Base-by-base conservation (phyloP, 495 filamentous ascomycete genomes). In the Patellaria atrata region DNA sequence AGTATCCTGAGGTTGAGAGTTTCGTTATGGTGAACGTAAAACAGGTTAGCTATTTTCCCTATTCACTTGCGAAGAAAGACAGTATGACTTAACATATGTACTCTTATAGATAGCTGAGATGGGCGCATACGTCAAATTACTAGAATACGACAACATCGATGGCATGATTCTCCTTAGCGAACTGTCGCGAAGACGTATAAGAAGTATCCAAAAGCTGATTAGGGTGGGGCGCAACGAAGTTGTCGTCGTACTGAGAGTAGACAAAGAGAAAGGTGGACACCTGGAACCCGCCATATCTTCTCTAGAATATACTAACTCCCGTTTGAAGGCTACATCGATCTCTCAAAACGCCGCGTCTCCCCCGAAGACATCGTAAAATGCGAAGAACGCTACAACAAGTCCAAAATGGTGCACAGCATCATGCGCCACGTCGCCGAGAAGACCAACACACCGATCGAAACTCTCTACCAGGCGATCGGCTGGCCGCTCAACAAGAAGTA, bases 81-180 rank as follows among this genome's bases (percentile, higher is more conserved):
- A 11, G 25, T n/a, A 11, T 12, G 27, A 41, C 33, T 33, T 22
- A 21, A 19, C 23, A 22, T 37, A 31, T 33, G n/a, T 3, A 3
- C 15, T 20, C 28, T 12, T 40, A 25, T 50, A 94, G 83, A 97
- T 97, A 56, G 89, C 89, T 56, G 89, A 97, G 58, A 97, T 97
- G 89, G 89, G 89, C 47, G 89, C 89, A 47, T 97, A 97, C 56
- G 89, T 97, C 53, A 97, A 97, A 64, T 75, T 97, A 18, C 77
- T 97, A 48, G 89, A 97, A 64, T 97, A 97, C 60, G 89, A 96
- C 58, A 92, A 94, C 63, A 97, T 97, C 59, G 89, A 97, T 57
- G 89, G 89, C 66, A 97, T 97, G 89, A 97, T 97, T 44, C 68
- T 97, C 30, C 79, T 97, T 42, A 89, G 80, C 47, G 89, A 97